These are phyloP conservation scores for Fusarium verticillioides DNA, from an alignment of 2,329 filamentous ascomycete genomes.

Conservation along the genomic window DNA sequence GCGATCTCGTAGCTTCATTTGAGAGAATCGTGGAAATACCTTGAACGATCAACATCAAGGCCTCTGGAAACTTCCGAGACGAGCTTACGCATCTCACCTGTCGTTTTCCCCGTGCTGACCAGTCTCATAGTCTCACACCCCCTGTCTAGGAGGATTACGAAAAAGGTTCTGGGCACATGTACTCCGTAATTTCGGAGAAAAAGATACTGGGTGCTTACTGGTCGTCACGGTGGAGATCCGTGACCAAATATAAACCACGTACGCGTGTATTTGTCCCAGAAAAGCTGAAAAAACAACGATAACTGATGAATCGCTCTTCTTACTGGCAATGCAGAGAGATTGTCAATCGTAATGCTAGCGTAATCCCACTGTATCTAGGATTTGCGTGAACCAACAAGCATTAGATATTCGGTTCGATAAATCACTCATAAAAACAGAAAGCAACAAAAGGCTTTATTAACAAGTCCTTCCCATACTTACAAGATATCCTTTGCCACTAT, in stretches of 20 bases:
- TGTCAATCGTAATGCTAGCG: background rate
- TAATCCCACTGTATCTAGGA: too few relatives aligned
- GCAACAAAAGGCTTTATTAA: rapidly evolving
- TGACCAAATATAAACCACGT: background rate
- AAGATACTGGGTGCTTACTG: background rate
- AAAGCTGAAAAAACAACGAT: background rate
- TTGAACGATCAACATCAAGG: rapidly evolving
- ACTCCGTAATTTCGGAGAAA: background rate
- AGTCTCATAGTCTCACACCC: background rate
- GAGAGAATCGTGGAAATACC: rapidly evolving
- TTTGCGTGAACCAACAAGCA: too few relatives aligned
- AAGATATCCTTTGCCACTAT: background rate
- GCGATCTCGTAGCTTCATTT: rapidly evolving
- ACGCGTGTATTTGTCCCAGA: background rate
- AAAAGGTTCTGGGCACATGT: too few relatives aligned
- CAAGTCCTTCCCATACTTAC: rapidly evolving
- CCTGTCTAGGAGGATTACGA: rapidly evolving
- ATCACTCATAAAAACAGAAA: too few relatives aligned
- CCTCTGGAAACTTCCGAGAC: background rate
- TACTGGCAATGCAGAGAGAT: background rate
- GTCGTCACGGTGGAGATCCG: rapidly evolving
- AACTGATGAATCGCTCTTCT: background rate
- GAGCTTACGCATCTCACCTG: background rate
- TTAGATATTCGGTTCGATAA: background rate
- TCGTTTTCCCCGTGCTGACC: background rate